Percentiles rank a stretch among this genome's conserved stretches.
phyloP scores from a whole-genome alignment of 371 early-diverging fungal species.

The Lichtheimia ramosa region DNA sequence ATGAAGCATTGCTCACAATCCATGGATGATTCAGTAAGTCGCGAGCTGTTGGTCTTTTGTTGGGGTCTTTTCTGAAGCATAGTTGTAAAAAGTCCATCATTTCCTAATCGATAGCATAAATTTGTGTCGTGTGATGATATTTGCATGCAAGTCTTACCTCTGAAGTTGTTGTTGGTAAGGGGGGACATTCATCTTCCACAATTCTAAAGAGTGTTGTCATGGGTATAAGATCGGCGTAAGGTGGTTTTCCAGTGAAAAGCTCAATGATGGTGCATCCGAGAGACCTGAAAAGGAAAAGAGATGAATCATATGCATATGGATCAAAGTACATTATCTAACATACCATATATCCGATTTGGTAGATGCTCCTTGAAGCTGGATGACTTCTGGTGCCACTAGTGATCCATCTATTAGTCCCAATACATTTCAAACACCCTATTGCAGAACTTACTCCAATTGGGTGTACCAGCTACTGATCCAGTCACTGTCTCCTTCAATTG shows the following conservation, averaged over 20 bases:
- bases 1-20: constrained; percentile 37
- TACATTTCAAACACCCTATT: background rate
- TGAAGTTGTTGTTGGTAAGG: constrained; percentile 57
- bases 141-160: background rate
- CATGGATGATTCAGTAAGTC: constrained; percentile 72
- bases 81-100: constrained; percentile 65
- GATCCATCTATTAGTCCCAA: background rate
- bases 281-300: constrained; percentile 42
- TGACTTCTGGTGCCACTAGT: constrained; percentile 92
- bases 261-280: constrained; percentile 86
- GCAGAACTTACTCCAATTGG: constrained; percentile 86
- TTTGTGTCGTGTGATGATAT: background rate
- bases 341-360: constrained; percentile 86
- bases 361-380: constrained; percentile 75
- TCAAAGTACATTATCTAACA: background rate
- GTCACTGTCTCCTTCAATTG: constrained; percentile 57
- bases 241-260: constrained; percentile 83
- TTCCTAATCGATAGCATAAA: constrained; percentile 28
- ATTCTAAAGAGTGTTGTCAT: constrained; percentile 86
- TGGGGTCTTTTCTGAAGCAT: constrained; percentile 78
- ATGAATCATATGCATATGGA: no score
- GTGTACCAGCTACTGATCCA: constrained; percentile 81
- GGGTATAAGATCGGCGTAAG: constrained; percentile 70
- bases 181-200: constrained; percentile 82
- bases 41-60: constrained; percentile 61